Percentiles rank a stretch among this genome's conserved stretches.
Conservation (phyloP, 1,139 yeast species). For the Kluyveromyces sp. region DNA sequence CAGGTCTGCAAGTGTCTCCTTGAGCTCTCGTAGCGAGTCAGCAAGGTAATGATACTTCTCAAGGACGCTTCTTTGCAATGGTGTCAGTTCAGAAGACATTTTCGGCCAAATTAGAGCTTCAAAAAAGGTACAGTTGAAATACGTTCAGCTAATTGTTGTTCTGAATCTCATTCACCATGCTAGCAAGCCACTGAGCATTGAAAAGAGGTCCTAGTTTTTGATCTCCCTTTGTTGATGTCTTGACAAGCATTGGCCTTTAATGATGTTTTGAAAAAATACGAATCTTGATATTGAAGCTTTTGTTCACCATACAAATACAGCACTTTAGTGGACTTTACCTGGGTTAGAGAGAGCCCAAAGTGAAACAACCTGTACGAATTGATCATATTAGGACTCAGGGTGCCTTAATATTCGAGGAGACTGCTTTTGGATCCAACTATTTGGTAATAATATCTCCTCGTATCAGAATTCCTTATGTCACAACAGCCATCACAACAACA, state of each 20-base stretch:
- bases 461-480: slow-evolving; percentile 3
- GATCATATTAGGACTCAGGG: too few species aligned
- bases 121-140: too few species aligned
- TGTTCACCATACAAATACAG: too few species aligned
- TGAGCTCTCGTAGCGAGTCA: slow-evolving; percentile 23
- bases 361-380: too few species aligned
- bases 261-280: neutral
- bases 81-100: slow-evolving; percentile 20
- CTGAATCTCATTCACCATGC: neutral
- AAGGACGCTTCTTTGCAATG: slow-evolving; percentile 28
- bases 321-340: too few species aligned
- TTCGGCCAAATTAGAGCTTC: neutral
- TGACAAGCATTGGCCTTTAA: neutral
- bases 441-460: neutral
- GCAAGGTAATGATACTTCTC: slow-evolving; percentile 25
- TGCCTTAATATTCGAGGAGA: too few species aligned
- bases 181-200: neutral
- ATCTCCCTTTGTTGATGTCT: neutral
- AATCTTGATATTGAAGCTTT: neutral
- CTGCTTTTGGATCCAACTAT: neutral
- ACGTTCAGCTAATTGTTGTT: neutral
- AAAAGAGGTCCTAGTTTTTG: neutral
- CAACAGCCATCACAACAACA: slow-evolving; percentile 19
- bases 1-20: slow-evolving; percentile 24
- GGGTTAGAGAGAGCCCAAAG: too few species aligned